A percentile compares a stretch with the other conserved stretches of the same genome.
Conservation (phyloP, 1,284 basidiomycete genomes). For the Trichosporon sp. region DNA sequence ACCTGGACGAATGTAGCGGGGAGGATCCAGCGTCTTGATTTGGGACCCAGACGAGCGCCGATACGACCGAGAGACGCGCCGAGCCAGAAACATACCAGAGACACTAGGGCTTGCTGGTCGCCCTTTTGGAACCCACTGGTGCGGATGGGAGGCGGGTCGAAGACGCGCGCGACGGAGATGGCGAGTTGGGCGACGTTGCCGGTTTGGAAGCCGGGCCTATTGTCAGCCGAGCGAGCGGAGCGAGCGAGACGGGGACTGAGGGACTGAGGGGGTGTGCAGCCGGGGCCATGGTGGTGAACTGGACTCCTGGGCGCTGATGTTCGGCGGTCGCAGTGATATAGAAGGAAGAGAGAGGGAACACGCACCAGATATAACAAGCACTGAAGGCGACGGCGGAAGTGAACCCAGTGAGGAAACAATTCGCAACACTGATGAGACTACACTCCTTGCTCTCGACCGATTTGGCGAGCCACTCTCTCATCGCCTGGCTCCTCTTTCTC, state of each 20-base stretch:
- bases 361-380: constrained; percentile 24
- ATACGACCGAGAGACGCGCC: constrained; percentile 56
- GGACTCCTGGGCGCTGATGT: too few species aligned
- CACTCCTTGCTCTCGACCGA: constrained; percentile 67
- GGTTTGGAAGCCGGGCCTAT: constrained; percentile 34
- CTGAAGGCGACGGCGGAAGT: constrained; percentile 75
- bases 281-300: too few species aligned
- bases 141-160: constrained; percentile 61
- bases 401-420: constrained; percentile 84
- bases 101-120: constrained; percentile 78
- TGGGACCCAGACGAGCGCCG: constrained; percentile 64
- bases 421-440: constrained; percentile 67
- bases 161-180: constrained; percentile 67
- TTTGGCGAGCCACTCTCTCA: background rate
- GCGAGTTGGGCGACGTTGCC: constrained; percentile 63
- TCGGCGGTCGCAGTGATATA: too few species aligned
- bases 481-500: background rate
- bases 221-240: background rate
- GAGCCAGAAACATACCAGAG: constrained; percentile 68
- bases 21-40: constrained; percentile 74
- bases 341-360: background rate
- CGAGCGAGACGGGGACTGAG: background rate
- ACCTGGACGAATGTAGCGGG: constrained; percentile 72
- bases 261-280: background rate
- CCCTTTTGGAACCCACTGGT: constrained; percentile 68